These are phyloP conservation scores for Phytophthora pinifolia DNA, from an alignment of 352 stramenopile genomes.

Conservation along the genomic window DNA sequence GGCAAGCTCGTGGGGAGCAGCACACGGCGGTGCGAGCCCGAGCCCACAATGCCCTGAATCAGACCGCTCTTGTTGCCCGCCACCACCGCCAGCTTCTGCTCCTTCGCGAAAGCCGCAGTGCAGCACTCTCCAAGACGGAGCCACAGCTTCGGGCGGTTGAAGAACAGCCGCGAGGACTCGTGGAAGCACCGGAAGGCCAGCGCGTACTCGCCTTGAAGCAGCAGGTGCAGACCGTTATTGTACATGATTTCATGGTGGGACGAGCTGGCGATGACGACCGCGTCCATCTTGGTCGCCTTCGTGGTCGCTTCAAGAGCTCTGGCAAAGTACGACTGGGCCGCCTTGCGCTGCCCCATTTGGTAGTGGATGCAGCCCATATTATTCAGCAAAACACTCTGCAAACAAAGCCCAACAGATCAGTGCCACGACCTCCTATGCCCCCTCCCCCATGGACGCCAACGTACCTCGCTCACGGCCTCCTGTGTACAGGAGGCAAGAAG, in stretches of 20 bases:
- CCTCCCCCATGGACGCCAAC: background rate
- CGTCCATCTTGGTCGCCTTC: slow-evolving; percentile 54
- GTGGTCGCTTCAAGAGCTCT: slow-evolving; percentile 70
- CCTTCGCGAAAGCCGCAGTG: slow-evolving; percentile 79
- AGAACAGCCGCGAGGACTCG: slow-evolving; percentile 85
- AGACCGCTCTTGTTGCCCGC: slow-evolving; percentile 82
- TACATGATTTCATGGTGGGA: slow-evolving; percentile 91
- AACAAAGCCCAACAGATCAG: slow-evolving; percentile 7
- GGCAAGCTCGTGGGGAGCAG: slow-evolving; percentile 74
- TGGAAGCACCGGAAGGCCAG: slow-evolving; percentile 91
- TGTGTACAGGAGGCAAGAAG: slow-evolving; percentile 89
- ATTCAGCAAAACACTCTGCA: slow-evolving; percentile 83
- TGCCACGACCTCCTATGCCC: background rate
- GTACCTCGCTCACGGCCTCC: slow-evolving; percentile 77
- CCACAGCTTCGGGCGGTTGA: slow-evolving; percentile 92
- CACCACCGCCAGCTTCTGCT: slow-evolving; percentile 53
- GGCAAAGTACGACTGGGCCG: slow-evolving; percentile 91
- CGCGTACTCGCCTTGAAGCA: slow-evolving; percentile 81
- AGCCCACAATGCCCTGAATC: slow-evolving; percentile 78
- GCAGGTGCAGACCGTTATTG: slow-evolving; percentile 91
- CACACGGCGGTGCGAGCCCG: slow-evolving; percentile 79
- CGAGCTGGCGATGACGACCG: slow-evolving; percentile 65
- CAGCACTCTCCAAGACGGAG: slow-evolving; percentile 92
- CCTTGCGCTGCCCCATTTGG: slow-evolving; percentile 89
- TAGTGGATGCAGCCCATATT: slow-evolving; percentile 94